These are phyloP conservation scores for Paradendryphiella salina DNA, from an alignment of 2,329 filamentous ascomycete species.

Conservation along the genomic window DNA sequence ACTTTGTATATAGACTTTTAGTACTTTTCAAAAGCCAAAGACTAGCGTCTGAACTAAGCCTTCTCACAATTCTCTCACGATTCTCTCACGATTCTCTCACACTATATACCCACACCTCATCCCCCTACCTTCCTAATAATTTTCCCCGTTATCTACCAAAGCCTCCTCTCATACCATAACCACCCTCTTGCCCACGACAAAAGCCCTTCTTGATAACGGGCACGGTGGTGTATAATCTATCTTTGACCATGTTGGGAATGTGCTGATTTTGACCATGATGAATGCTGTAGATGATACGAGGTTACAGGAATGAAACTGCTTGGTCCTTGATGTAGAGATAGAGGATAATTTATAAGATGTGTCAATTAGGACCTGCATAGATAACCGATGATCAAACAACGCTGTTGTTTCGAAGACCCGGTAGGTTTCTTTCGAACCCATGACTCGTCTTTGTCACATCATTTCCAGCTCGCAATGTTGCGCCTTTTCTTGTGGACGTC, in stretches of 20 bases:
- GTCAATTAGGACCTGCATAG: background rate
- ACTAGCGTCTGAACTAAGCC: no score
- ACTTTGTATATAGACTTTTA: background rate
- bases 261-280: background rate
- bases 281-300: no score
- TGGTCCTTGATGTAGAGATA: background rate
- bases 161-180: constrained; percentile 1
- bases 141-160: background rate
- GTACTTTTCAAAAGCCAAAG: background rate
- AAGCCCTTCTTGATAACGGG: background rate
- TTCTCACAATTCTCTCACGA: no score
- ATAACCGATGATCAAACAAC: background rate
- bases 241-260: background rate
- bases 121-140: background rate
- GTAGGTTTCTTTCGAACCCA: background rate
- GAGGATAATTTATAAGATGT: background rate
- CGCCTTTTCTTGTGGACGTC: background rate
- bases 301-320: no score
- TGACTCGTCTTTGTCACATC: background rate
- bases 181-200: background rate
- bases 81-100: no score
- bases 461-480: background rate
- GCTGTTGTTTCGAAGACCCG: background rate
- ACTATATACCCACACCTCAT: background rate
- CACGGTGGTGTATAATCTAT: background rate